Conservation (phyloP, 257 asterid genomes). For the Solanum arcanum region DNA sequence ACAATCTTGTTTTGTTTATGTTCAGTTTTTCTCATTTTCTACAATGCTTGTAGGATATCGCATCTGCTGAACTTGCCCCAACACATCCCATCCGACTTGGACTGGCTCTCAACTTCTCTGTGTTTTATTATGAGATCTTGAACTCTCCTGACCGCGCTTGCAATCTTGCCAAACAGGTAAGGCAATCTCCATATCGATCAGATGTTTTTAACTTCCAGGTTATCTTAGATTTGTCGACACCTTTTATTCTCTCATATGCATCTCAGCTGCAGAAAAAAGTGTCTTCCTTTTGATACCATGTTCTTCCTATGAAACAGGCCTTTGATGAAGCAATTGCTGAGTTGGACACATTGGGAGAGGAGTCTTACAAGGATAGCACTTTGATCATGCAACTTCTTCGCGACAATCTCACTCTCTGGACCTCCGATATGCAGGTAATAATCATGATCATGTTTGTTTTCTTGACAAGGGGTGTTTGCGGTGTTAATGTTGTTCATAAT, state of each 20-base stretch:
- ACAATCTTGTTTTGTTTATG: background rate
- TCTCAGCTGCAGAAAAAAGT: background rate
- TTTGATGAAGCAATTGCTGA: constrained; percentile 89
- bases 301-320: constrained; percentile 29
- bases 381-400: constrained; percentile 87
- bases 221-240: background rate
- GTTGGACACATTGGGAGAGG: constrained; percentile 87
- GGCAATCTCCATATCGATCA: background rate
- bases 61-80: constrained; percentile 68
- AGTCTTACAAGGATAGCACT: constrained; percentile 97
- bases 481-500: background rate
- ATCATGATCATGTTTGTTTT: background rate
- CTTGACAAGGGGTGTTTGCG: background rate
- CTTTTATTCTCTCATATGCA: background rate
- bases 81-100: constrained; percentile 89
- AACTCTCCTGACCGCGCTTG: constrained; percentile 92
- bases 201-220: background rate
- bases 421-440: constrained; percentile 79
- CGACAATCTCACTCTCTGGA: constrained; percentile 79
- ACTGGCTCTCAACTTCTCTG: constrained; percentile 82
- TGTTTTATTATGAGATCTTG: constrained; percentile 78
- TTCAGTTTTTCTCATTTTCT: background rate
- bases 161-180: constrained; percentile 73
- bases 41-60: constrained; percentile 47
- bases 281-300: background rate